These are phyloP conservation scores for Podospora pseudoanserina DNA, from an alignment of 495 filamentous ascomycete genomes.

Conservation along the genomic window DNA sequence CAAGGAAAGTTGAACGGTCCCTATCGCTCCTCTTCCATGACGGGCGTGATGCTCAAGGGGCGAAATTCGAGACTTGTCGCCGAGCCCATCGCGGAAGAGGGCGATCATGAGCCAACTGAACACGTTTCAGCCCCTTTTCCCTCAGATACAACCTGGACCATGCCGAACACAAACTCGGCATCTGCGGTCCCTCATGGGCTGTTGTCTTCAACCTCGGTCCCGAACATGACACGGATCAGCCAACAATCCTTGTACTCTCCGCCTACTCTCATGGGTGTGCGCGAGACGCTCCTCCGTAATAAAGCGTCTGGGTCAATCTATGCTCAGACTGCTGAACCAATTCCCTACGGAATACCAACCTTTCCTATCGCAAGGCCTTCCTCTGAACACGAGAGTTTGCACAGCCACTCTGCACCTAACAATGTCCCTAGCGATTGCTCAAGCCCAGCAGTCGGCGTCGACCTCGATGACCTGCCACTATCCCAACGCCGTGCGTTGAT, in stretches of 20 bases:
- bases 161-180: neutral
- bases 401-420: constrained; percentile 9
- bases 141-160: neutral
- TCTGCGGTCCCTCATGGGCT: constrained; percentile 8
- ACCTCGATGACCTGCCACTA: constrained; percentile 69
- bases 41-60: constrained; percentile 14
- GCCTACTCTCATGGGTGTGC: constrained; percentile 59
- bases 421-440: constrained; percentile 28
- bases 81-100: constrained; percentile 42
- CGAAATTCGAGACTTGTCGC: constrained; percentile 23
- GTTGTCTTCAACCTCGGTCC: constrained; percentile 17
- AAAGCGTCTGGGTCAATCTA: constrained; percentile 34
- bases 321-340: constrained; percentile 19
- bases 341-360: constrained; percentile 20
- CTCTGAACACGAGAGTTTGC: constrained; percentile 31
- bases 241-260: constrained; percentile 37
- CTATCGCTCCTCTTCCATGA: constrained; percentile 24
- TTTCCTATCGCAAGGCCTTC: constrained; percentile 26
- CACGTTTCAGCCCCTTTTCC: neutral
- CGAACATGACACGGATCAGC: constrained; percentile 29
- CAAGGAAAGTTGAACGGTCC: constrained; percentile 12
- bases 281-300: constrained; percentile 57
- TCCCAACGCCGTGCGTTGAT: constrained; percentile 60
- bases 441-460: constrained; percentile 17
- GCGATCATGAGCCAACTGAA: constrained; percentile 13